Evolutionary conservation across 2,329 filamentous ascomycete species (phyloP).

Genomic region (Pleurostoma richardsiae): DNA sequence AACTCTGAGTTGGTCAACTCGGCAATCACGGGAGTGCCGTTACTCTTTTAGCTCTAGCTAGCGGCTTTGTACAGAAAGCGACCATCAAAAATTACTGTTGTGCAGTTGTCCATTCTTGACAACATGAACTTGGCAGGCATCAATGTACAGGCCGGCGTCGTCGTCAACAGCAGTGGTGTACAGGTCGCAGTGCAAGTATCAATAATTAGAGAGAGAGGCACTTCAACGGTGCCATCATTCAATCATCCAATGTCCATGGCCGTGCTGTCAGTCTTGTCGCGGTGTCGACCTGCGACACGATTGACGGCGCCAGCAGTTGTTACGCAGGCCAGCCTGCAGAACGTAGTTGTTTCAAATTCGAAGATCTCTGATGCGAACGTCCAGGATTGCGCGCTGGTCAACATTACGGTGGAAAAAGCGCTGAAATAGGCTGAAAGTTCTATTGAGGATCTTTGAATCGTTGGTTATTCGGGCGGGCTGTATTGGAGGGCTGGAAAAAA

Average conservation of each 20-base stretch:
- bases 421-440: neutral
- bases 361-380: neutral
- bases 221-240: neutral
- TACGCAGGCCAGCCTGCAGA: neutral
- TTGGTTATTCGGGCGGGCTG: too few species aligned
- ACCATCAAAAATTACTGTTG: neutral
- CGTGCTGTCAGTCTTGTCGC: neutral
- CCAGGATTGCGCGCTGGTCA: conserved; percentile 11
- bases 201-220: neutral
- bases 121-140: neutral
- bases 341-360: neutral
- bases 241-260: neutral
- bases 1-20: neutral
- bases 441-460: too few species aligned
- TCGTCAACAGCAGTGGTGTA: neutral
- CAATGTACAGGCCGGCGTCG: neutral
- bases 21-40: neutral
- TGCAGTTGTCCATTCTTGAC: neutral
- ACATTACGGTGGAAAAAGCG: neutral
- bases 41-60: neutral
- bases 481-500: too few species aligned
- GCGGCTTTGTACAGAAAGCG: neutral
- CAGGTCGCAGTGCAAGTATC: neutral
- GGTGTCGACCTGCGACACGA: neutral
- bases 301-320: neutral